phyloP scores from a whole-genome alignment of 192 early-diverging fungal genomes.

The Endogone sp. region DNA sequence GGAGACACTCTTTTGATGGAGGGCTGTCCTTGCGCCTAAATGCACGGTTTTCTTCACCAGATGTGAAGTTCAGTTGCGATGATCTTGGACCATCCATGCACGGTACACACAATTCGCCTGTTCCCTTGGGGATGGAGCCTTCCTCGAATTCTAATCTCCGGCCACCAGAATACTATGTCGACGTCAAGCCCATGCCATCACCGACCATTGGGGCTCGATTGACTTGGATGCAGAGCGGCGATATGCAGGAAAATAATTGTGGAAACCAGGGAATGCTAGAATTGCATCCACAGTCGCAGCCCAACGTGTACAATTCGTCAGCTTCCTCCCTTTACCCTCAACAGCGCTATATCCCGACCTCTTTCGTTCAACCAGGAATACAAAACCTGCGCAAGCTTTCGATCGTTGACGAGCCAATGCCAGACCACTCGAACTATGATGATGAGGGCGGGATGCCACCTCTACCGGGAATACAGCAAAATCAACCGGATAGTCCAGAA shows the following conservation, averaged over 20 bases:
- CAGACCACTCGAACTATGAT: not conserved
- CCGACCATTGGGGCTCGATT: not conserved
- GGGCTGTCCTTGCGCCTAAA: conserved; percentile 16
- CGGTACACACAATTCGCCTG: not conserved
- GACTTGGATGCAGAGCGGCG: not conserved
- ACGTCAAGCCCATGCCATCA: not conserved
- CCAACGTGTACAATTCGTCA: no score
- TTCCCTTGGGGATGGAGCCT: not conserved
- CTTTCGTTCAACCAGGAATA: not conserved
- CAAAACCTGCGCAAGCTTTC: not conserved
- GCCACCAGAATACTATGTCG: not conserved
- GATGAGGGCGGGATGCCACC: not conserved
- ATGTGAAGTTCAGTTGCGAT: no score
- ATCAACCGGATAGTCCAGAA: not conserved
- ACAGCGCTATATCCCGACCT: not conserved
- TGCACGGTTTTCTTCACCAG: not conserved
- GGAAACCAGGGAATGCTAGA: not conserved
- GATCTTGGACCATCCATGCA: not conserved
- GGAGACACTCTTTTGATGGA: conserved; percentile 31
- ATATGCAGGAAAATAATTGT: not conserved
- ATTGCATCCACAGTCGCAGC: not conserved
- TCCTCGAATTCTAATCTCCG: not conserved
- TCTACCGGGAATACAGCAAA: not conserved
- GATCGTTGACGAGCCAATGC: not conserved
- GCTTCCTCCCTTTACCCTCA: not conserved